Percentiles rank a stretch among this genome's conserved stretches.
Conservation (phyloP, 2,329 filamentous ascomycete genomes). For the Lasiodiplodia theobromae region DNA sequence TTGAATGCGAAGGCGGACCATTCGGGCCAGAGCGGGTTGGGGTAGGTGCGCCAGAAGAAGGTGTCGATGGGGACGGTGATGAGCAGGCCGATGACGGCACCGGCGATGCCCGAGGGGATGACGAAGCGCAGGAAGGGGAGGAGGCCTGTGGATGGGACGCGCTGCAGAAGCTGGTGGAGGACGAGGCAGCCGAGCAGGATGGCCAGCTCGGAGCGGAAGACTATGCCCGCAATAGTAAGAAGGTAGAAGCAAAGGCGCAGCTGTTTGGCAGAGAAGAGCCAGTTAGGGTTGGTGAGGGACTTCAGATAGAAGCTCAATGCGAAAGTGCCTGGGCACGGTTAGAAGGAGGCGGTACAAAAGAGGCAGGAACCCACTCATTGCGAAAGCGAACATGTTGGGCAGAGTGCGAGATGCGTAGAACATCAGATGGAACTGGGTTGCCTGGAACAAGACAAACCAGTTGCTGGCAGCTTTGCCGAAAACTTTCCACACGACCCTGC, state of each 20-base stretch:
- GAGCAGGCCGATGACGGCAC: slow-evolving; percentile 70
- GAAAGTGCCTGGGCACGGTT: slow-evolving; percentile 64
- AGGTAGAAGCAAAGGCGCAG: slow-evolving; percentile 73
- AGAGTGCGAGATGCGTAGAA: slow-evolving; percentile 92
- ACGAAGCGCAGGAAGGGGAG: slow-evolving; percentile 48
- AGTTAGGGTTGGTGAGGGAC: slow-evolving; percentile 35
- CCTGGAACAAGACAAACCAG: slow-evolving; percentile 83
- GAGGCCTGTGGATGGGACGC: slow-evolving; percentile 59
- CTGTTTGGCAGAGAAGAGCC: slow-evolving; percentile 49
- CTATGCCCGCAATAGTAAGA: slow-evolving; percentile 78
- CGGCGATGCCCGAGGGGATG: slow-evolving; percentile 69
- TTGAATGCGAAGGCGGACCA: slow-evolving; percentile 91
- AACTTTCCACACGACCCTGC: slow-evolving; percentile 66
- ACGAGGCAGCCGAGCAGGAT: slow-evolving; percentile 76
- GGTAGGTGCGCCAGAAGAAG: slow-evolving; percentile 84
- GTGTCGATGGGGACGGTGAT: slow-evolving; percentile 82
- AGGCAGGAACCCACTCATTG: slow-evolving; percentile 68
- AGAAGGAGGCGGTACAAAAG: not conserved
- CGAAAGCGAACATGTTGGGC: slow-evolving; percentile 97
- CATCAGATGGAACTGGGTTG: slow-evolving; percentile 87
- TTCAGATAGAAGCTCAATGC: slow-evolving; percentile 64
- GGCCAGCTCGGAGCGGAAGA: slow-evolving; percentile 91
- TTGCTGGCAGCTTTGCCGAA: slow-evolving; percentile 73
- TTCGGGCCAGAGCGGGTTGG: slow-evolving; percentile 79
- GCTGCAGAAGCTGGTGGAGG: slow-evolving; percentile 67